Evolutionary conservation across 169 alveolate species (phyloP), one percentile per base, ranked within the genome.

Genomic region (Eimeria falciformis): DNA sequence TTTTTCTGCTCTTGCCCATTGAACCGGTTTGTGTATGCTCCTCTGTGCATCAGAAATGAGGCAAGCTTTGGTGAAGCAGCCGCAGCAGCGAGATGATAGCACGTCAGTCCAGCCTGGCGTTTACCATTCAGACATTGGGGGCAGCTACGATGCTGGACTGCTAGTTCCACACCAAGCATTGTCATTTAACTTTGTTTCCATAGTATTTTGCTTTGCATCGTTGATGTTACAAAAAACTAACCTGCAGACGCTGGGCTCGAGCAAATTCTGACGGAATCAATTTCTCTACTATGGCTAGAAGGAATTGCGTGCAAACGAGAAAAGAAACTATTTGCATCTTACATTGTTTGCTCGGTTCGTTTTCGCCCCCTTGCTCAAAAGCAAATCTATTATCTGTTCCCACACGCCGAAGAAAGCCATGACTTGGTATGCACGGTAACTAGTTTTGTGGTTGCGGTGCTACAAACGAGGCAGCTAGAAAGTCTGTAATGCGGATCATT

Each of bases 11-110:
- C 90, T 45, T 77, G 90, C 23, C n/a, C 23, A 11, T 58, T 73
- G 29, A 55, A 92, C 43, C 94, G 71, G 86, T 92, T 92, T 21
- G 77, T 40, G 79, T 86, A 92, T 25, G 93, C 88, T 1, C 94
- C 94, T 37, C 66, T 73, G 81, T 84, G 85, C 47, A 58, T 81
- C 87, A n/a, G 68, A 73, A 53, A 92, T 43, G 73, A 29, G 3
- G 92, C 94, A 40, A 92, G 83, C 18, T 43, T 37, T 2, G 94
- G 94, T 1, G 55, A 45, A 21, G 90, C 94, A 23, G 85, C 91
- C 7, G 82, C 86, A 29, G 93, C 94, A 45, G 94, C 94, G 18
- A 92, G 69, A 81, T 92, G 94, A 79, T 27, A 79, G 55, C 85
- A 58, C 37, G 92, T 92, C 50, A 92, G 84, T 58, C 87, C 93